These are phyloP conservation scores for Gloeopeniophorella convolvens DNA, from an alignment of 768 basidiomycete genomes.

Conservation along the genomic window DNA sequence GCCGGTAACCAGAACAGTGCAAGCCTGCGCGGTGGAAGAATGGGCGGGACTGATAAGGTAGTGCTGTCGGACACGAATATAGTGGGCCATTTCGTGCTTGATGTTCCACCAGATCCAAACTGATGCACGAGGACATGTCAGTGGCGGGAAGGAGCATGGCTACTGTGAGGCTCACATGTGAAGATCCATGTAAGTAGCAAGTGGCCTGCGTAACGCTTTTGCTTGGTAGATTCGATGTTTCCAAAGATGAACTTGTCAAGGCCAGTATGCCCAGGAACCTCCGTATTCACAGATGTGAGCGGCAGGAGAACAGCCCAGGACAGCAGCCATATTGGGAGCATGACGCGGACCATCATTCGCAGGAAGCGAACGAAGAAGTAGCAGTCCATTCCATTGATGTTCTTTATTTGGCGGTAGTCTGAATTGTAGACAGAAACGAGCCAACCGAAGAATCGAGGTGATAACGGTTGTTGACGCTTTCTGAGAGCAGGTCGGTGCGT, in stretches of 20 bases:
- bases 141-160: background rate
- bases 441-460: slow-evolving; percentile 52
- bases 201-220: slow-evolving; percentile 69
- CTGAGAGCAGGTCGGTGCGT: slow-evolving; percentile 28
- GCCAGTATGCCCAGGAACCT: slow-evolving; percentile 39
- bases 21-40: slow-evolving; percentile 76
- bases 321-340: slow-evolving; percentile 87
- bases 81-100: slow-evolving; percentile 72
- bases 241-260: slow-evolving; percentile 77
- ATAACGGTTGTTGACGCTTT: slow-evolving; percentile 52
- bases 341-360: slow-evolving; percentile 72
- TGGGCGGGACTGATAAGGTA: slow-evolving; percentile 73
- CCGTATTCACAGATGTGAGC: slow-evolving; percentile 51
- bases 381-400: slow-evolving; percentile 78
- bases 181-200: slow-evolving; percentile 69
- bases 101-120: slow-evolving; percentile 87
- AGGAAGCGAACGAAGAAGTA: slow-evolving; percentile 92
- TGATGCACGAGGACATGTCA: slow-evolving; percentile 24
- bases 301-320: slow-evolving; percentile 87
- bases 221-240: slow-evolving; percentile 50
- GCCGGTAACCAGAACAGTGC: slow-evolving; percentile 86
- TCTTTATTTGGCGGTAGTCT: slow-evolving; percentile 55
- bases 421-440: slow-evolving; percentile 55
- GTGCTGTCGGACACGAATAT: slow-evolving; percentile 71
- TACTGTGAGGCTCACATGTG: slow-evolving; percentile 48